phyloP scores from a whole-genome alignment of 352 stramenopile species.

The Phytopythium helicoides region DNA sequence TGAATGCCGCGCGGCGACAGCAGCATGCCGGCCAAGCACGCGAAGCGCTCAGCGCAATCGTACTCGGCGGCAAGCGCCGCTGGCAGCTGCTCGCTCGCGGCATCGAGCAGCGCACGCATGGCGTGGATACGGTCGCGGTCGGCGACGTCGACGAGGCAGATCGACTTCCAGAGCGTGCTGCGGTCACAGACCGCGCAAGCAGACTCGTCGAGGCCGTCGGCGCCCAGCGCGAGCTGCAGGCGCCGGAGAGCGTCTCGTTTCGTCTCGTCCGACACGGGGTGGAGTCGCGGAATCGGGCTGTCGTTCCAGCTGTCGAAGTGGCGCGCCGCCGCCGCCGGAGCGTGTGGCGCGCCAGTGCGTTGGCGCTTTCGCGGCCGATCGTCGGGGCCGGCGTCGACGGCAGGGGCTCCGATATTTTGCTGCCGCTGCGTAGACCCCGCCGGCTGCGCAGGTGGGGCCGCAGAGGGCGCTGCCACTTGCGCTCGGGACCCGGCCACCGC shows the following conservation, averaged over 20 bases:
- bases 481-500: too few relatives aligned
- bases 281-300: neutral
- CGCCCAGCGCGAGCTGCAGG: neutral
- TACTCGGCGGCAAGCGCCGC: neutral
- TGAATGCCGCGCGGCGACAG: constrained; percentile 8
- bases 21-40: constrained; percentile 3
- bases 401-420: too few relatives aligned
- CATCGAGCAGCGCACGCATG: neutral
- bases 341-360: too few relatives aligned
- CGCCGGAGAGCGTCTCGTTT: neutral
- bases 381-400: too few relatives aligned
- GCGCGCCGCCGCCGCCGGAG: too few relatives aligned
- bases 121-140: neutral
- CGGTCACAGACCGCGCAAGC: neutral
- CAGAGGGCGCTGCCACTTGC: too few relatives aligned
- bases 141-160: neutral
- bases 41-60: neutral
- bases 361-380: too few relatives aligned
- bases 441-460: too few relatives aligned
- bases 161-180: neutral
- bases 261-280: neutral
- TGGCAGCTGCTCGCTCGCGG: neutral
- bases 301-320: too few relatives aligned
- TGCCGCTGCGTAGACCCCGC: too few relatives aligned
- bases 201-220: neutral